Evolutionary conservation across 1,284 basidiomycete genomes (phyloP), one percentile per base, ranked within the genome.

Genomic region (Schizophyllum commune): DNA sequence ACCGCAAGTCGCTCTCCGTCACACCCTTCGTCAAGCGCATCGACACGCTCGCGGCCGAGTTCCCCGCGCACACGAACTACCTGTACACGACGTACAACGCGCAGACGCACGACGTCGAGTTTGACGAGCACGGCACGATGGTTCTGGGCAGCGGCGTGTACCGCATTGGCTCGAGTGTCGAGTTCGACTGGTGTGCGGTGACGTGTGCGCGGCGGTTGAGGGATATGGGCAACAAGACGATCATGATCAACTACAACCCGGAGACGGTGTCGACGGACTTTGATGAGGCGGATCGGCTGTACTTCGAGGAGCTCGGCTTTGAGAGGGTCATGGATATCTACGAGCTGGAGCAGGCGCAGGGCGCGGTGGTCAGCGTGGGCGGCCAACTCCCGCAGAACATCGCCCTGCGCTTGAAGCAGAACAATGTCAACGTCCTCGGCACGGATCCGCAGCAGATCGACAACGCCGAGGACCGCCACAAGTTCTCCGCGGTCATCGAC

Each of bases 171-270:
- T 92, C 89, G 73, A 96, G 93, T 65, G 97, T 99, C 72, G 97
- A 99, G 79, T 99, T 99, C 74, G 97, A 99, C 76, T 99, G 97
- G 97, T 99, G 97, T 73, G 97, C 97, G 33, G 97, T 99, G 58
- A 98, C 96, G 2, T 98, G 96, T 73, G 94, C 95, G 52, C 85
- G 97, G 65, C 91, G 90, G 71, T 85, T 99, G 66, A 83, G 96
- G 66, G 86, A 89, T 65, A 91, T 95, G 84, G 95, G 95, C 72
- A 90, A 92, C 76, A 86, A 88, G 79, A 98, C 97, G 54, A 89
- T 99, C 79, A 99, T 99, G 96, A 84, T 99, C 83, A 99, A 99
- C 82, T 99, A 99, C 79, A 99, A 99, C 77, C 97, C 96, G 17
- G 97, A 99, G 78, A 99, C 97, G 4, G 97, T 99, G 61, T 97